These are phyloP conservation scores for Closterium sp. DNA, from an alignment of 139 green algal species.

Conservation along the genomic window DNA sequence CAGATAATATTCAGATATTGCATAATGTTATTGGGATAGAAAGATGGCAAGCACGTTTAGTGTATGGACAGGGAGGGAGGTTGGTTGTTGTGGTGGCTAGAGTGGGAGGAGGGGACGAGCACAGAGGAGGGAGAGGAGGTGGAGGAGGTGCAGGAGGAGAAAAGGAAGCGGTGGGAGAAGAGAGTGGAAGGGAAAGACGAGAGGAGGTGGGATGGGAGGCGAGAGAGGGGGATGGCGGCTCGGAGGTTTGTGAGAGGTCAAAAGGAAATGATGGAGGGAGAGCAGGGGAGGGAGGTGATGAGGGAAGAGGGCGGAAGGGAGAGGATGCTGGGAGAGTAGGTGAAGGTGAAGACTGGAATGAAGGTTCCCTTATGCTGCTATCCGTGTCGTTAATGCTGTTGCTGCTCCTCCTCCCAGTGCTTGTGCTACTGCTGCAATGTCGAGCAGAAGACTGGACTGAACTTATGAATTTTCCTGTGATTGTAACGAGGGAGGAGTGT, in stretches of 20 bases:
- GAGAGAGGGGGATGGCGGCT: no score
- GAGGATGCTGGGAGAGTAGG: not conserved
- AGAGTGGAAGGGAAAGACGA: no score
- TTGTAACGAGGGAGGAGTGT: not conserved
- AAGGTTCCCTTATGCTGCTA: not conserved
- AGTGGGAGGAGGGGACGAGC: not conserved
- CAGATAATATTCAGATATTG: no score
- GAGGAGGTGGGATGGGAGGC: no score
- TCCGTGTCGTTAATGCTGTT: not conserved
- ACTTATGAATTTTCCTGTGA: not conserved
- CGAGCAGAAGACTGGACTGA: not conserved
- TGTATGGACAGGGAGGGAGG: no score
- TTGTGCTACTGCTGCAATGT: not conserved
- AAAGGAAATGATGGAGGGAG: no score
- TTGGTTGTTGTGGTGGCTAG: no score
- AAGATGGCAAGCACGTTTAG: no score
- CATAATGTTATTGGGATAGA: no score
- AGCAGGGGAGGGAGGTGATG: no score
- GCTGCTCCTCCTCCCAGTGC: no score
- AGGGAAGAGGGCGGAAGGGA: not conserved
- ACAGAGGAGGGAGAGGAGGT: not conserved
- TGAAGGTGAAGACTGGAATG: not conserved
- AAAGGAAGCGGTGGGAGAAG: not conserved
- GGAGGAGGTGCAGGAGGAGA: not conserved
- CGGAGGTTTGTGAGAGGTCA: no score